These are phyloP conservation scores for Artemisia annua DNA, from an alignment of 129 eudicot species.

Conservation along the genomic window DNA sequence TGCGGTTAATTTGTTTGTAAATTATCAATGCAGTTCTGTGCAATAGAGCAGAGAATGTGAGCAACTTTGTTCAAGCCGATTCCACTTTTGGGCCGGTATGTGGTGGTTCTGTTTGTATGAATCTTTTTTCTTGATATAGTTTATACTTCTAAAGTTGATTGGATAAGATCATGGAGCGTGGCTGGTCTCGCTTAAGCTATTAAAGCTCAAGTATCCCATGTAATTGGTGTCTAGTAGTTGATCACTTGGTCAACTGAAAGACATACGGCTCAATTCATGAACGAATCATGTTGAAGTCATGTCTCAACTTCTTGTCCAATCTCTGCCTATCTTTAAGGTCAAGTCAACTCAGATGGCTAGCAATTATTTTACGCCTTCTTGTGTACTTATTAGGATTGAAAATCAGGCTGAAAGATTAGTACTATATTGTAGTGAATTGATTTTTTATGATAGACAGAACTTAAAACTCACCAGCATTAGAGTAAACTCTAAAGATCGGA, in stretches of 20 bases:
- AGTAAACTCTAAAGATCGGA: neutral
- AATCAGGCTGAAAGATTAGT: neutral
- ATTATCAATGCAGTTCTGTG: constrained; percentile 55
- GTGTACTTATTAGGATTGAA: constrained; percentile 3
- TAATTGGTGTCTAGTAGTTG: too few species aligned
- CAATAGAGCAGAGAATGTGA: constrained; percentile 78
- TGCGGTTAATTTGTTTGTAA: constrained; percentile 9
- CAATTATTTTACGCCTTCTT: neutral
- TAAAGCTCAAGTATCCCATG: too few species aligned
- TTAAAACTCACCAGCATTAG: neutral
- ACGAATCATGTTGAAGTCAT: too few species aligned
- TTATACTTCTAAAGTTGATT: neutral
- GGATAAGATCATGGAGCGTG: neutral
- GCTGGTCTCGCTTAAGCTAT: too few species aligned
- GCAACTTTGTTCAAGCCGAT: constrained; percentile 75
- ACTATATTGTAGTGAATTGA: neutral
- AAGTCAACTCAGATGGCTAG: too few species aligned
- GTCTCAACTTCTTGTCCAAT: too few species aligned
- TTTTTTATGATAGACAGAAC: neutral
- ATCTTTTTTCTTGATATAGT: neutral
- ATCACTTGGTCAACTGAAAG: too few species aligned
- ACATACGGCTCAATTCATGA: too few species aligned
- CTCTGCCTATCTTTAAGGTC: too few species aligned
- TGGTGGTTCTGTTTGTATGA: constrained; percentile 8
- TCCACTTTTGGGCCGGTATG: constrained; percentile 79